Base-by-base conservation (phyloP, 371 early-diverging fungal genomes). In the Syncephalastrum sp. region DNA sequence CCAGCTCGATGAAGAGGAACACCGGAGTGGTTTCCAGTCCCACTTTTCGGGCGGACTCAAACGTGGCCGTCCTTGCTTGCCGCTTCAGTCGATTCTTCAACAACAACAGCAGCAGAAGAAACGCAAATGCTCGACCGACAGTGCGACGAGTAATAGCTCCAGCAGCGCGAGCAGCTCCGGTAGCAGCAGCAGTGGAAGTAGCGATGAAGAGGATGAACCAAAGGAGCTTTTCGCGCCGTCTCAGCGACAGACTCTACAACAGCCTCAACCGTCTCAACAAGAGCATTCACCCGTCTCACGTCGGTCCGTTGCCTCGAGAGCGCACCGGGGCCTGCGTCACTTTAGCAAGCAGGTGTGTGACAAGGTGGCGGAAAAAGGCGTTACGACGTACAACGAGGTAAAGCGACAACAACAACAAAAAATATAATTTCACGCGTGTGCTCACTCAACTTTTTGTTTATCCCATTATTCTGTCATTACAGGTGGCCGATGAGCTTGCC, bases 311-410 rank as follows among this genome's bases (percentile, higher is more conserved):
- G 38, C 38, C 38, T 25, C 33, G 13, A 56, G 59, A 4, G 62
- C 54, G 43, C 64, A 59, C 50, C 69, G 71, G 33, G 74, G 86
- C 4, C 58, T 85, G 42, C 72, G 86, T 3, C 75, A 79, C 45
- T 83, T 84, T 53, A 80, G 81, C 42, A 68, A 76, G 53, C 75
- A 76, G 56, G 86, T 86, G 5, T 82, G 79, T 48, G 79, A 81
- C 51, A 83, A 82, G 50, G 83, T 86, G 24, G 68, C 77, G 42
- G 62, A 69, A 54, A 81, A 79, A 57, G 80, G 80, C 21, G 65
- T 68, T 3, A 85, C 85, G 7, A 86, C 82, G 5, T 86, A 86
- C 64, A 80, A 82, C 41, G 82, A 84, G 73, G 84, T 70, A 57
- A 62, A 59, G 38, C 38, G 38, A 33, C 38, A 5, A 33, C 38